phyloP scores from a whole-genome alignment of 2,329 filamentous ascomycete genomes.

The Grosmannia clavigera region DNA sequence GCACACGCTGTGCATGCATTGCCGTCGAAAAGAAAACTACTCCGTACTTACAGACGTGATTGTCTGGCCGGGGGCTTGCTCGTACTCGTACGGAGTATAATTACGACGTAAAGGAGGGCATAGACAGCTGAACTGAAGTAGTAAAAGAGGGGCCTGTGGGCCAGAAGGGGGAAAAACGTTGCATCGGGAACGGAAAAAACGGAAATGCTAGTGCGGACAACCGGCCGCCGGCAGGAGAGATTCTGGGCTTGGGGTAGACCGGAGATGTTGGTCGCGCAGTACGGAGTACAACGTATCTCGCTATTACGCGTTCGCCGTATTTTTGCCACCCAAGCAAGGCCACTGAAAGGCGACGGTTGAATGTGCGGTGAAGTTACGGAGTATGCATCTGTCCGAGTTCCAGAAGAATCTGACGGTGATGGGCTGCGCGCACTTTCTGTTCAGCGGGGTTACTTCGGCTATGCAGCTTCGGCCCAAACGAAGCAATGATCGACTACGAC shows the following conservation, averaged over 20 bases:
- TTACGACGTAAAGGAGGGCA: neutral
- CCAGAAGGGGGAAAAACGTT: neutral
- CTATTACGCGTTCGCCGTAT: neutral
- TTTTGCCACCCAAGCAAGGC: neutral
- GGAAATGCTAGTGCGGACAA: neutral
- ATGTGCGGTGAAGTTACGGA: neutral
- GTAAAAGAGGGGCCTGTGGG: neutral
- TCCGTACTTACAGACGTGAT: too few relatives aligned
- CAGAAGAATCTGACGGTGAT: neutral
- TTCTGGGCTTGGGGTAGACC: neutral
- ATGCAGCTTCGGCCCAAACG: neutral
- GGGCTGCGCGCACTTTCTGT: neutral
- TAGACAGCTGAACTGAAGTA: slow-evolving; percentile 4
- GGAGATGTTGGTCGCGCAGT: neutral
- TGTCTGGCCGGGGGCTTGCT: neutral
- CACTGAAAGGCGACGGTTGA: too few relatives aligned
- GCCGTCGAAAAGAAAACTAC: neutral
- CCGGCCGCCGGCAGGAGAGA: neutral
- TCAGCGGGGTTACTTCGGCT: neutral
- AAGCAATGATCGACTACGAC: neutral
- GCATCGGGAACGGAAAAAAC: neutral
- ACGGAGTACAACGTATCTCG: neutral
- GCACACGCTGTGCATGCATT: too few relatives aligned
- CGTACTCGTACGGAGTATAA: neutral
- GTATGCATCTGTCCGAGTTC: neutral